Base-by-base conservation (phyloP, 1,139 yeast genomes). In the Arxiozyma telluris region DNA sequence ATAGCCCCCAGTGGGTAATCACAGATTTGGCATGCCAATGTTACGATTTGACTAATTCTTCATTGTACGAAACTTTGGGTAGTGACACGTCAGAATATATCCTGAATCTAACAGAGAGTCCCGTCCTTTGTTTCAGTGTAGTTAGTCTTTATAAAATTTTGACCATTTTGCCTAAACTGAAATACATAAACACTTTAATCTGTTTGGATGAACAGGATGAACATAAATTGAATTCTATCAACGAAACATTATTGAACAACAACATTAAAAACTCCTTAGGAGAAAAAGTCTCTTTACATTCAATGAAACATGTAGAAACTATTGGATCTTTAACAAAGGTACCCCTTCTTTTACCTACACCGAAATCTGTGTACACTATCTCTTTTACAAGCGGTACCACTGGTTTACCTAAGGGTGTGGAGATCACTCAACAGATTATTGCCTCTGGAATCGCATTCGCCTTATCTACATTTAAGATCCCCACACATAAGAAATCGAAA, bases 331-430 rank as follows among this genome's bases (percentile, higher is more conserved):
- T 76, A 38, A 74, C 74, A 60, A 79, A 79, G 4, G 64, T 73
- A 9, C 73, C 75, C 0, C 74, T 75, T 50, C 68, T 71, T 43
- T 78, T 80, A 8, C 87, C 90, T 18, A 67, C 64, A 0, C 78
- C 83, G 1, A 77, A 80, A 7, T 76, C 83, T 42, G 58, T 76
- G 20, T 80, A 81, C 60, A 83, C 91, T 50, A 81, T 87, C 58
- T 82, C 86, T 47, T 87, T 85, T 69, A 87, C 95, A 17, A 83
- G 90, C 8, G 91, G 91, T 41, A 83, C 91, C 25, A 84, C 91
- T 4, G 90, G 90, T 20, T 68, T 74, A 54, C 91, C 91, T 20
- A 85, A 85, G 67, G 91, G 91, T 49, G 91, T 83, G n/a, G 78
- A 80, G 41, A 71, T 84, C 59, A 73, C 80, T 8, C 88, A 85